These are phyloP conservation scores for Pisolithus orientalis DNA, from an alignment of 768 basidiomycete genomes.

Conservation along the genomic window DNA sequence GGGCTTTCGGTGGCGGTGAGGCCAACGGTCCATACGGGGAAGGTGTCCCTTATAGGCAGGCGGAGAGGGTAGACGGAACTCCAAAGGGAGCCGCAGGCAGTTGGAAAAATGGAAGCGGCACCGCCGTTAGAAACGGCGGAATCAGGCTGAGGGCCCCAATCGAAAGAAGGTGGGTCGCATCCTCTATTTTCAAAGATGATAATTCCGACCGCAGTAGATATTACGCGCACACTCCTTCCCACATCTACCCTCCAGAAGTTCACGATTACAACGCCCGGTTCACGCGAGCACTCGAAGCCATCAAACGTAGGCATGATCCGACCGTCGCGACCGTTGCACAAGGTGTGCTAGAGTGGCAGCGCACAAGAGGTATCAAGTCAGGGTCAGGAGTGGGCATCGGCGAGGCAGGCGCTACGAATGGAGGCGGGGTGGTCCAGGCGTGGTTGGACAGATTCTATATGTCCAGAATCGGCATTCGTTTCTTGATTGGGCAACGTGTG, in stretches of 20 bases:
- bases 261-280: slow-evolving; percentile 90
- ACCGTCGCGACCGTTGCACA: slow-evolving; percentile 97
- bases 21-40: neutral
- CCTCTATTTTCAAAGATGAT: neutral
- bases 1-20: neutral
- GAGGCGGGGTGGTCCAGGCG: slow-evolving; percentile 84
- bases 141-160: slow-evolving; percentile 74
- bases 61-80: neutral
- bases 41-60: neutral
- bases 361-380: slow-evolving; percentile 30
- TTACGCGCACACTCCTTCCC: slow-evolving; percentile 68
- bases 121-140: slow-evolving; percentile 42
- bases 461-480: slow-evolving; percentile 92
- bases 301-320: slow-evolving; percentile 94
- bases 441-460: slow-evolving; percentile 98
- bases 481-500: slow-evolving; percentile 93
- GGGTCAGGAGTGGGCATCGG: slow-evolving; percentile 23
- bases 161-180: slow-evolving; percentile 64
- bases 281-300: slow-evolving; percentile 77
- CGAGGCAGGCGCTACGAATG: slow-evolving; percentile 40
- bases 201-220: slow-evolving; percentile 45
- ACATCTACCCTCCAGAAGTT: slow-evolving; percentile 87
- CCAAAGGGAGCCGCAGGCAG: slow-evolving; percentile 3
- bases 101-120: neutral
- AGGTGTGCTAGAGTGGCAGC: slow-evolving; percentile 96